Base-by-base conservation (phyloP, 305 asterid genomes). In the Solanum hybrid region DNA sequence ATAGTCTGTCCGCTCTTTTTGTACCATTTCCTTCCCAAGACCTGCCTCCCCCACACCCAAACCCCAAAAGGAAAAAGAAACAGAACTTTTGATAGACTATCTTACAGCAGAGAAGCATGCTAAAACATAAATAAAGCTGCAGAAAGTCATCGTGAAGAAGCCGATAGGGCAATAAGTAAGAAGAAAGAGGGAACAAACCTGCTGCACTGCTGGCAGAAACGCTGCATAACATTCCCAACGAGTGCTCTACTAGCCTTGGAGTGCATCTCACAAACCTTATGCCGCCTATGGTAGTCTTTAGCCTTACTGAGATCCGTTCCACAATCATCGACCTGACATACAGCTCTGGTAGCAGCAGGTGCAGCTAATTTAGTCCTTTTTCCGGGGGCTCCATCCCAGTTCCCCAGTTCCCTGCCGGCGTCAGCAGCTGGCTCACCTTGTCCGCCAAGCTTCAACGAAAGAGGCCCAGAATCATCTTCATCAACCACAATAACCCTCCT, bases 151-250 rank as follows among this genome's bases (percentile, higher is more conserved):
- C 5, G 29, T 9, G 51, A 35, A 75, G 39, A 75, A 29, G 36
- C 37, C 10, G 76, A 75, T 31, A 31, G 81, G 81, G 36, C n/a
- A 74, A 75, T 18, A 75, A 75, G 40, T 33, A 75, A 75, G 22
- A 33, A 40, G 88, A 12, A 35, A 61, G 34, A 37, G 35, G 31
- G 71, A 28, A 28, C 36, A 85, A 8, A 96, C 98, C 99, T 95
- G 94, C 98, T 96, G 91, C 99, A 96, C 94, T 95, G 99, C 94
- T 95, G 98, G 92, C 99, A 96, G 91, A 96, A 96, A 2, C 99
- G 96, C 93, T 95, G 98, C 97, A 95, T 92, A 89, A 93, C 92
- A 90, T 93, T 95, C 24, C 93, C 95, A 8, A 97, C 94, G 36
- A 95, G 95, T 10, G 97, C 98, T 79, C 89, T 92, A 87, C 88